phyloP scores from a whole-genome alignment of 2,329 filamentous ascomycete genomes.

The Sclerotinia borealis region DNA sequence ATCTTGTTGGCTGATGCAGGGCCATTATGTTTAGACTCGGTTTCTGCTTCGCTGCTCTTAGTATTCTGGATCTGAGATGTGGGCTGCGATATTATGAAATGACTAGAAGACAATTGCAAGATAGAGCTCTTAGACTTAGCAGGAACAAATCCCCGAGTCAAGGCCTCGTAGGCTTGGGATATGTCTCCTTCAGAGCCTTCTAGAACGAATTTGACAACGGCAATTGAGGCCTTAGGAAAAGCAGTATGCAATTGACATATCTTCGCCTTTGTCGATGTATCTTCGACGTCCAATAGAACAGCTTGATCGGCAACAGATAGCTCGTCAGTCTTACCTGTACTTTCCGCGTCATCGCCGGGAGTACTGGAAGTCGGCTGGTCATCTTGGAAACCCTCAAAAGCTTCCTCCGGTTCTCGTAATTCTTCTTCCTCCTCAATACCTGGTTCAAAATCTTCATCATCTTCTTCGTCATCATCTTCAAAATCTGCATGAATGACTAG shows the following conservation, averaged over 20 bases:
- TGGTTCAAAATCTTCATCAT: conserved; percentile 27
- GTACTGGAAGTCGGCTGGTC: background rate
- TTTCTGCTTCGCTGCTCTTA: background rate
- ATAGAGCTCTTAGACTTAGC: conserved; percentile 24
- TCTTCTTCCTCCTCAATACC: conserved; percentile 22
- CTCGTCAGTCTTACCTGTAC: conserved; percentile 9
- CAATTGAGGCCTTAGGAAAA: conserved; percentile 29
- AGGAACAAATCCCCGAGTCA: conserved; percentile 27
- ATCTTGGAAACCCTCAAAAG: conserved; percentile 2
- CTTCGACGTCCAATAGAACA: conserved; percentile 18
- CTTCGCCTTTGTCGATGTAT: conserved; percentile 20
- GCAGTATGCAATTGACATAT: conserved; percentile 29
- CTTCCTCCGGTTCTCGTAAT: conserved; percentile 1
- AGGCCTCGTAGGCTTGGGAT: conserved; percentile 27
- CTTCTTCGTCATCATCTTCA: conserved; percentile 17
- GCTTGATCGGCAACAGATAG: conserved; percentile 4
- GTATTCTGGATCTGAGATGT: background rate
- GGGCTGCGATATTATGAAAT: background rate
- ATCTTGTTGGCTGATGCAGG: background rate
- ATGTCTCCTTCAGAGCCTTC: conserved; percentile 26
- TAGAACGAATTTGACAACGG: conserved; percentile 29
- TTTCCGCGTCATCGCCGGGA: background rate
- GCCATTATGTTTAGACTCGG: background rate
- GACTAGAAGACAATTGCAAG: conserved; percentile 16
- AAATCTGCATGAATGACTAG: conserved; percentile 20